A percentile compares a stretch with the other conserved stretches of the same genome.
Conservation (phyloP, 345 rosid species). For the Moricandia arvensis region DNA sequence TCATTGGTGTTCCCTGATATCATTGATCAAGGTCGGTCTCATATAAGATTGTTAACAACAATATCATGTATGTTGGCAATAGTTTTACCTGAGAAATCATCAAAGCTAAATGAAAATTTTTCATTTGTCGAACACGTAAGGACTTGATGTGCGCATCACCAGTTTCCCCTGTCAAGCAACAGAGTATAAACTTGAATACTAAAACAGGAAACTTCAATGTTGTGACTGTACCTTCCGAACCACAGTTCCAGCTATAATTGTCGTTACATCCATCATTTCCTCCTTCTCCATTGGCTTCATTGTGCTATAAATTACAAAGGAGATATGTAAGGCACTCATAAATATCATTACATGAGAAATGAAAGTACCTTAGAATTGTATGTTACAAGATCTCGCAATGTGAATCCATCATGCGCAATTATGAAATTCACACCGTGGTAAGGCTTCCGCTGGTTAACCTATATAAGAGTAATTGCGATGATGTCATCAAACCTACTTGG, state of each 20-base stretch:
- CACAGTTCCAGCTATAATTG: conserved; percentile 93
- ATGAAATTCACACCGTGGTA: conserved; percentile 79
- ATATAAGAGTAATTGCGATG: not conserved
- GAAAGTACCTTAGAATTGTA: conserved; percentile 72
- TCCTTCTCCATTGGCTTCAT: conserved; percentile 93
- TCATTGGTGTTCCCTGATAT: conserved; percentile 85
- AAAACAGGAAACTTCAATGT: not conserved
- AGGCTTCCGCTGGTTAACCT: conserved; percentile 83
- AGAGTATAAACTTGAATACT: not conserved
- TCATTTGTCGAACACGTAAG: conserved; percentile 81
- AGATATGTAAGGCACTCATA: conserved; percentile 2
- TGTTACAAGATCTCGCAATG: conserved; percentile 79
- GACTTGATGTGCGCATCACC: conserved; percentile 56
- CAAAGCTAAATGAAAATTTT: conserved; percentile 85
- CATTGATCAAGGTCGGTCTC: conserved; percentile 7
- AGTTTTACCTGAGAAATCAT: conserved; percentile 77
- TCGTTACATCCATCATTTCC: conserved; percentile 93
- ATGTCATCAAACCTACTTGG: not conserved
- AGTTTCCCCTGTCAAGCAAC: conserved; percentile 69
- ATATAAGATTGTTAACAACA: not conserved
- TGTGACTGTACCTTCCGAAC: conserved; percentile 63
- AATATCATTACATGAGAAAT: conserved; percentile 9
- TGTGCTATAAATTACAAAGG: conserved; percentile 57
- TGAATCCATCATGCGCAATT: conserved; percentile 92
- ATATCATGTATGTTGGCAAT: conserved; percentile 2